Evolutionary conservation across 225 moss, liverwort and hornwort species (phyloP).

Genomic region (Pseudisothecium myosuroides): DNA sequence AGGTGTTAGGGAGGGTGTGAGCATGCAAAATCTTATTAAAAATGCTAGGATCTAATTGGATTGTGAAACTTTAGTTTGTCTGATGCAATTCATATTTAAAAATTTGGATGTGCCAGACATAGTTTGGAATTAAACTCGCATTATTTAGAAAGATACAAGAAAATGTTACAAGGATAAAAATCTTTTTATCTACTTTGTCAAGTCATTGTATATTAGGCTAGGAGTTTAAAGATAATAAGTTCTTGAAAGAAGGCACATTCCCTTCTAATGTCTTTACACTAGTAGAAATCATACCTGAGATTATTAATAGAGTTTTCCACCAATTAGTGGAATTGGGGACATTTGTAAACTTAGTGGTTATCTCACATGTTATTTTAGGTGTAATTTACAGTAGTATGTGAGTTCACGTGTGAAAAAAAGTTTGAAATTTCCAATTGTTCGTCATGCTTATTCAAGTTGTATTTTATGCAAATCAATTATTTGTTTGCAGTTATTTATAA

Average conservation of each 20-base stretch:
- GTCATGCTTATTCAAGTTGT: not conserved
- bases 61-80: not conserved
- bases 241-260: not conserved
- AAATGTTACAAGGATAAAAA: not conserved
- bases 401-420: not conserved
- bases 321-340: fast-evolving
- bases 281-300: fast-evolving
- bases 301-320: fast-evolving
- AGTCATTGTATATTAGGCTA: not conserved
- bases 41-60: too few relatives aligned
- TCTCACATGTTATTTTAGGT: fast-evolving
- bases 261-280: fast-evolving
- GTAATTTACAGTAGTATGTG: too few relatives aligned
- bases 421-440: not conserved
- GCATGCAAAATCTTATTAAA: not conserved
- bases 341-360: not conserved
- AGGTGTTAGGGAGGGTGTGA: fast-evolving
- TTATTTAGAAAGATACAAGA: fast-evolving
- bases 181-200: not conserved
- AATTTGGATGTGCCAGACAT: fast-evolving
- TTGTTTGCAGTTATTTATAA: not conserved
- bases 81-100: not conserved
- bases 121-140: too few relatives aligned
- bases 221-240: not conserved
- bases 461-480: not conserved